Percentiles rank a stretch among this genome's conserved stretches.
These are phyloP conservation scores for Penicillium soppii DNA, from an alignment of 495 filamentous ascomycete genomes.

Conservation along the genomic window DNA sequence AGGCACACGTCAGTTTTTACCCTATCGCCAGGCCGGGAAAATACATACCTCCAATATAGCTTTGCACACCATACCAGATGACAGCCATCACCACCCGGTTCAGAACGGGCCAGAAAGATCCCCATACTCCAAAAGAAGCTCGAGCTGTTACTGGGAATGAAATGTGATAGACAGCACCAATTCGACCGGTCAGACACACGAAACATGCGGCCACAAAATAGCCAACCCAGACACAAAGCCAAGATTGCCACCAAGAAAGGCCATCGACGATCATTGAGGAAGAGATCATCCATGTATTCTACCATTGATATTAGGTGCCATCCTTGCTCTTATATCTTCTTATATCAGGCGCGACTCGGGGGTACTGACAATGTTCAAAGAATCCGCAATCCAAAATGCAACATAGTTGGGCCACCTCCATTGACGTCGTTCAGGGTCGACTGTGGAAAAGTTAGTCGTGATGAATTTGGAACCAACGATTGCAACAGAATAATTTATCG, in stretches of 20 bases:
- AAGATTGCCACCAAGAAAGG: conserved; percentile 94
- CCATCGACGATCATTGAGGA: conserved; percentile 77
- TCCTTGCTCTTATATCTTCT: background rate
- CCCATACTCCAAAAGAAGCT: conserved; percentile 83
- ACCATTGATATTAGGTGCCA: conserved; percentile 11
- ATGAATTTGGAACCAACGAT: no score
- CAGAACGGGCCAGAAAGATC: conserved; percentile 85
- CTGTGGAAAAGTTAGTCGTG: conserved; percentile 33
- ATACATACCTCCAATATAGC: conserved; percentile 71
- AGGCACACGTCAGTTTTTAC: background rate
- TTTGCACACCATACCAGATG: conserved; percentile 75
- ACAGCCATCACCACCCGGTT: conserved; percentile 87
- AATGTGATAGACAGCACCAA: conserved; percentile 87
- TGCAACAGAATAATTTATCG: no score
- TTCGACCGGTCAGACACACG: conserved; percentile 76
- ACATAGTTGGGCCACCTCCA: conserved; percentile 91
- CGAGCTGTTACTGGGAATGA: conserved; percentile 79
- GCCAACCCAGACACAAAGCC: conserved; percentile 85
- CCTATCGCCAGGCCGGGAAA: no score
- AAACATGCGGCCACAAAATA: conserved; percentile 76
- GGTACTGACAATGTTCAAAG: conserved; percentile 76
- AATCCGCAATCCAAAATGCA: conserved; percentile 90
- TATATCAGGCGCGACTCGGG: background rate
- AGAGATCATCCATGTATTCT: conserved; percentile 97
- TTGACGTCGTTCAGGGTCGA: conserved; percentile 79